Evolutionary conservation across 305 asterid genomes (phyloP).

Genomic region (Fraxinus baroniana): DNA sequence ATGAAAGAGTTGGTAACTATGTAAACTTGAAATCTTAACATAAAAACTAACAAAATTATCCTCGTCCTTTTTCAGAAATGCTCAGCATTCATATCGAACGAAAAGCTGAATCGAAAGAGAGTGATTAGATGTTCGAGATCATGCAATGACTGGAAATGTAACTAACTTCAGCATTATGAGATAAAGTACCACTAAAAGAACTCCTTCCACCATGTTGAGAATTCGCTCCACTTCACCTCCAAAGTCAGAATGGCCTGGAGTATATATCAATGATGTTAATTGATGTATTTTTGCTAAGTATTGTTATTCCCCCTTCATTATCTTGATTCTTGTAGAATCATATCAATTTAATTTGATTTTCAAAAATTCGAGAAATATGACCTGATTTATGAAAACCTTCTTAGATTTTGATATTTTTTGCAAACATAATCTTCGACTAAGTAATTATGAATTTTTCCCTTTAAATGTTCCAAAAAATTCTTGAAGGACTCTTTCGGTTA

Average conservation of each 20-base stretch:
- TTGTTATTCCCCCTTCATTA: conserved; percentile 64
- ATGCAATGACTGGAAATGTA: not conserved
- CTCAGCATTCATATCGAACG: not conserved
- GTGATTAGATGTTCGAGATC: not conserved
- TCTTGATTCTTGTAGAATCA: too few species aligned
- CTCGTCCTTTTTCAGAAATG: not conserved
- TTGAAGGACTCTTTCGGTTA: too few species aligned
- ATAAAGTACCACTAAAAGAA: conserved; percentile 81
- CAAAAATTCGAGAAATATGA: too few species aligned
- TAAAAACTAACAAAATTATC: not conserved
- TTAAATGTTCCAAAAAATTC: too few species aligned
- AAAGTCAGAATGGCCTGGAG: conserved; percentile 99
- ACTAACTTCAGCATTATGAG: not conserved
- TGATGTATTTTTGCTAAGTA: conserved; percentile 97
- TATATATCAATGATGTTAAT: conserved; percentile 76
- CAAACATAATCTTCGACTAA: too few species aligned
- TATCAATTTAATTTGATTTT: too few species aligned
- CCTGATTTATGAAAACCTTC: too few species aligned
- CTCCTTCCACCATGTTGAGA: conserved; percentile 99
- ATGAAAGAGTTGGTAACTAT: not conserved
- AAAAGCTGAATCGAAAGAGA: not conserved
- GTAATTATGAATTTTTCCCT: too few species aligned
- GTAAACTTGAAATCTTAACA: not conserved
- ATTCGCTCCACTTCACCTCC: conserved; percentile 99
- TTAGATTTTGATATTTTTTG: too few species aligned